Percentiles rank a stretch among this genome's conserved stretches.
These are phyloP conservation scores for Galerina marginata DNA, from an alignment of 768 basidiomycete genomes.

Conservation along the genomic window DNA sequence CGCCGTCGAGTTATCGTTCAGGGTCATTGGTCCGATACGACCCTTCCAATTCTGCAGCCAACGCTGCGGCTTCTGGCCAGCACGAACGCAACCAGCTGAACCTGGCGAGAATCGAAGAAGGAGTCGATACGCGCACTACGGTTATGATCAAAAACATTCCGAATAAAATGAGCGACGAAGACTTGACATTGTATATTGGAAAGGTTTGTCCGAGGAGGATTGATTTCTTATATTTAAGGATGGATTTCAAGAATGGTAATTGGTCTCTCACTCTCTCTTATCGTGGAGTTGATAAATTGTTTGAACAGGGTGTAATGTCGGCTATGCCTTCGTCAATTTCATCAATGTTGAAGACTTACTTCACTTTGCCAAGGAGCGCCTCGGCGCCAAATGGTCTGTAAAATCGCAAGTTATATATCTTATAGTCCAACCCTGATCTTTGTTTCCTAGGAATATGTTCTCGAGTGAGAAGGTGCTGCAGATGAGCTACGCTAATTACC, in stretches of 20 bases:
- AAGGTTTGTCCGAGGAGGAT: conserved; percentile 77
- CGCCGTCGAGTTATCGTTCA: conserved; percentile 1
- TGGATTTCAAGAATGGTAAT: conserved; percentile 85
- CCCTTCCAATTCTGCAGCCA: conserved; percentile 1
- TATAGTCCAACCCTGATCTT: neutral
- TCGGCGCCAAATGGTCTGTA: conserved; percentile 82
- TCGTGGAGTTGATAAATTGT: neutral
- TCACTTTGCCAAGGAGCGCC: conserved; percentile 70
- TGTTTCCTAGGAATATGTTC: conserved; percentile 78
- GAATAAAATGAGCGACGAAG: conserved; percentile 86
- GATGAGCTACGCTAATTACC: conserved; percentile 92
- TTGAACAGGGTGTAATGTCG: conserved; percentile 72
- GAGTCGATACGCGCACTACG: conserved; percentile 80
- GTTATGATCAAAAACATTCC: conserved; percentile 94
- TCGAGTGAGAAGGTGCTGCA: conserved; percentile 90
- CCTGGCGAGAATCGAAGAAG: conserved; percentile 73
- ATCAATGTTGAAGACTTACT: conserved; percentile 79
- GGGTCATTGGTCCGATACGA: conserved; percentile 1
- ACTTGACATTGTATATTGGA: conserved; percentile 69
- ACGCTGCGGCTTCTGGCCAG: conserved; percentile 9
- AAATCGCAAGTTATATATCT: neutral
- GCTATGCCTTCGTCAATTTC: conserved; percentile 91
- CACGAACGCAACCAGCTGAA: conserved; percentile 57
- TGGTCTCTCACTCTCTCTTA: neutral
- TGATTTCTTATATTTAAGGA: conserved; percentile 87